Base-by-base conservation (phyloP, 805 yeast species). In the Pichia heedii region DNA sequence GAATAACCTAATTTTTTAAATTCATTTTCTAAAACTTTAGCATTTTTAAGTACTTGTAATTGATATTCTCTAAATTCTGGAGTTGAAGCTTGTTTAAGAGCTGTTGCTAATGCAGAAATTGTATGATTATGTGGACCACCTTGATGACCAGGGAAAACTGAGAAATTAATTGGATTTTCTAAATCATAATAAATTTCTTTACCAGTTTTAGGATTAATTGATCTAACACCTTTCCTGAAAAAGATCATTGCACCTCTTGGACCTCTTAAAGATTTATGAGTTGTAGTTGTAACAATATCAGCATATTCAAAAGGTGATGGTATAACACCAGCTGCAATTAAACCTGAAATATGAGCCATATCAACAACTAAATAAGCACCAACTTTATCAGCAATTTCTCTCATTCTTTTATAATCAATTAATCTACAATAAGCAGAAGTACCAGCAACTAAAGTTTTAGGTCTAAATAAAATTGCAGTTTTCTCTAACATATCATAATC, bases 51-150 rank as follows among this genome's bases (percentile, higher is more conserved):
- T 34, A 93, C 97, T 61, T 84, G 84, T 60, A 73, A 62, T 73
- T 93, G 98, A 71, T 90, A 90, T 60, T 77, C 84, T 65, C 77
- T 84, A 71, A 82, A 93, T 67, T 89, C 97, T 48, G 94, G 95
- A 41, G 86, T 72, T 51, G 78, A 74, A 48, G 96, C 94, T 73
- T 93, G 98, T 66, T 88, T 88, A 64, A 93, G 78, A 41, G 98
- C 97, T 51, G 89, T 93, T 16, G 97, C 97, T 58, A 93, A 71
- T 30, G 97, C 98, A 55, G 97, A 83, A 63, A 93, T 93, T 54
- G 98, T 93, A 72, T 93, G 98, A 76, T 93, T 93, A 71, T 93
- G 97, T 58, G 98, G 98, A 65, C 98, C 98, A 74, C 98, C 98
- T 74, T 93, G 98, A 70, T 93, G 98, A 54, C 96, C 98, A 59